Conservation (phyloP, 805 yeast species). For the Candida yuanshanica region DNA sequence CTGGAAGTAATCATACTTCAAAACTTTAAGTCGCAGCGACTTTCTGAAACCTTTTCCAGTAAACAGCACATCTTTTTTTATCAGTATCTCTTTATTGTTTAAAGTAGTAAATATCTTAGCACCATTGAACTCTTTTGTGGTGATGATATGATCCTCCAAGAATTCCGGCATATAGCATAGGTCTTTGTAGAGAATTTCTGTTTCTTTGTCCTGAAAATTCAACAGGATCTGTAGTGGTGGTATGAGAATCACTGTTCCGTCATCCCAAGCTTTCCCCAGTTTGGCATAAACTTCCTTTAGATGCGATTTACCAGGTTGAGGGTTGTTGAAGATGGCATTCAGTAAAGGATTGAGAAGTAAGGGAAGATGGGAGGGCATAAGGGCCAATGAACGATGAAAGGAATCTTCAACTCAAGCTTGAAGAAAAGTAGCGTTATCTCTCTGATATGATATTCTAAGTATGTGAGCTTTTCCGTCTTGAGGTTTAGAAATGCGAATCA, state of each 20-base stretch:
- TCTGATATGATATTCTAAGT: too few relatives aligned
- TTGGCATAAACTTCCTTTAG: slow-evolving; percentile 40
- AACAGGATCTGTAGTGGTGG: slow-evolving; percentile 51
- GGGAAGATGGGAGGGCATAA: slow-evolving; percentile 43
- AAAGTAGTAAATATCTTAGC: slow-evolving; percentile 45
- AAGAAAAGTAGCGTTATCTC: neutral
- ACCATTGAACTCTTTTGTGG: slow-evolving; percentile 27
- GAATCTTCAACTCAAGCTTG: too few relatives aligned
- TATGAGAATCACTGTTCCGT: slow-evolving; percentile 55
- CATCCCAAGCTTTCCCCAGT: slow-evolving; percentile 27
- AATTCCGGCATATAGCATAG: slow-evolving; percentile 56
- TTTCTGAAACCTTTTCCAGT: slow-evolving; percentile 55
- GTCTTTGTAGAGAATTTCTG: slow-evolving; percentile 39
- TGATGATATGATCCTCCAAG: slow-evolving; percentile 55
- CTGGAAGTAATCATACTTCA: slow-evolving; percentile 40
- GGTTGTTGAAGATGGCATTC: slow-evolving; percentile 62
- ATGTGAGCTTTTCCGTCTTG: too few relatives aligned
- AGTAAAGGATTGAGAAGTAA: slow-evolving; percentile 55
- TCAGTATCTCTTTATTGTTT: slow-evolving; percentile 47
- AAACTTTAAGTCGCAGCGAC: slow-evolving; percentile 38
- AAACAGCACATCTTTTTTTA: slow-evolving; percentile 49
- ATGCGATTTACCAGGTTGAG: slow-evolving; percentile 42
- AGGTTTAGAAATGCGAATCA: neutral
- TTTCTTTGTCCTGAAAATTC: slow-evolving; percentile 32
- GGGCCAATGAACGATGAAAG: too few relatives aligned